Evolutionary conservation across 2,329 filamentous ascomycete species (phyloP).

Genomic region (Penicillium frequentans): DNA sequence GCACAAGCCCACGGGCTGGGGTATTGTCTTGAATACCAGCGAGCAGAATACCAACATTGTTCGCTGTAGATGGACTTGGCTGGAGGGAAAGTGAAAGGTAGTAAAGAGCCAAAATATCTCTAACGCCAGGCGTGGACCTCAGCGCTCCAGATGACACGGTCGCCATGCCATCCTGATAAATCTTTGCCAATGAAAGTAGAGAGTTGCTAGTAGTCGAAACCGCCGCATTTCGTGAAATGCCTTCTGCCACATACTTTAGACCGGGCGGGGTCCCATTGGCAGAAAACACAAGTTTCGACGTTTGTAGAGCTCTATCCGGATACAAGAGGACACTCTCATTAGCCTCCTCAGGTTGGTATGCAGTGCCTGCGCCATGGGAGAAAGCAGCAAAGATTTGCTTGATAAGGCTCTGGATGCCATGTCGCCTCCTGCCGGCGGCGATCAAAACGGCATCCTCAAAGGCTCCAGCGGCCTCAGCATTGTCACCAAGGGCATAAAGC

Average conservation of each 20-base stretch:
- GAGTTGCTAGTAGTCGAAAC: conserved; percentile 95
- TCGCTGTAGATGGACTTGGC: conserved; percentile 94
- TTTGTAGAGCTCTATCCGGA: conserved; percentile 79
- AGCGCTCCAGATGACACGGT: conserved; percentile 61
- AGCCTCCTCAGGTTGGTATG: conserved; percentile 37
- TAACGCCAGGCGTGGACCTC: conserved; percentile 71
- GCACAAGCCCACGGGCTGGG: conserved; percentile 40
- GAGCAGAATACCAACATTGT: conserved; percentile 96
- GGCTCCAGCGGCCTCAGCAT: conserved; percentile 74
- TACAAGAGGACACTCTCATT: conserved; percentile 72
- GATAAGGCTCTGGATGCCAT: conserved; percentile 76
- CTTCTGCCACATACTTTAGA: conserved; percentile 69
- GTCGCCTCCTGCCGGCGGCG: conserved; percentile 69
- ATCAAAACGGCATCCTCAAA: conserved; percentile 96
- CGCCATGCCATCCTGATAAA: conserved; percentile 94
- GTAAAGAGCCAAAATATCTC: conserved; percentile 91
- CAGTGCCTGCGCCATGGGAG: conserved; percentile 46
- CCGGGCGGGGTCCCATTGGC: conserved; percentile 76
- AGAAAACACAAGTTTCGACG: conserved; percentile 79
- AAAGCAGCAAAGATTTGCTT: conserved; percentile 73
- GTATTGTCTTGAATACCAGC: conserved; percentile 80
- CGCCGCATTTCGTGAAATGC: conserved; percentile 72
- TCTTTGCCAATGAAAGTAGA: conserved; percentile 90
- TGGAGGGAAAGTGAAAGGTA: conserved; percentile 93
- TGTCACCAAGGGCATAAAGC: conserved; percentile 86